Evolutionary conservation across 371 early-diverging fungal species (phyloP), one percentile per base, ranked within the genome.

Genomic region (Lichtheimia hyalospora): DNA sequence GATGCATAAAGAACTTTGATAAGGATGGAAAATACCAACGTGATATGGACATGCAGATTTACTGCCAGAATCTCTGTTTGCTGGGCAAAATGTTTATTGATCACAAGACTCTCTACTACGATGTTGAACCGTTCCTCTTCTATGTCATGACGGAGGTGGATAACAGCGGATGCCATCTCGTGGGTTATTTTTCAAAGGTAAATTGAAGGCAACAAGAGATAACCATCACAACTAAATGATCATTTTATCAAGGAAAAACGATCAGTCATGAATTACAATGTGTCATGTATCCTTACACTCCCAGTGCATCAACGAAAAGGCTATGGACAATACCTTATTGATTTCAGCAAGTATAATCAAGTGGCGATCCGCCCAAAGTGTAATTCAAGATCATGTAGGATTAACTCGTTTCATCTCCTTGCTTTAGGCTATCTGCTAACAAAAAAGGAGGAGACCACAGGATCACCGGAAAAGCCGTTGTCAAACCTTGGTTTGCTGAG

Each of bases 41-140:
- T 46, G 21, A 44, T 18, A 44, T 44, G 15, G 21, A 2, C 5
- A 8, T 41, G 14, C 41, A 62, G 62, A 51, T 46, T 27, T 99
- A 99, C 72, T 97, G 99, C 80, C 95, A 96, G 65, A 99, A 99
- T 75, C 81, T 99, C 41, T 97, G 98, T 64, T 83, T 99, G 20
- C 74, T 99, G 2, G 93, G 97, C 23, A 99, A 99, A 75, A 89
- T 98, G 84, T 99, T 99, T 74, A 79, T 99, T 28, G 99, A 99
- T 80, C 99, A 98, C 74, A 99, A 99, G 73, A 99, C 99, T 2
- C 84, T 99, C 15, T 99, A 97, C 70, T 99, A 99, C 69, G 99
- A 99, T 66, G 97, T 99, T 16, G 98, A 99, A 62, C 98, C 99
- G 1, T 99, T 99, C 70, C 70, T 99, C 55, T 99, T 99, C 64